Evolutionary conservation across 108 stramenopile genomes (phyloP).

Genomic region (Fistulifera solaris): DNA sequence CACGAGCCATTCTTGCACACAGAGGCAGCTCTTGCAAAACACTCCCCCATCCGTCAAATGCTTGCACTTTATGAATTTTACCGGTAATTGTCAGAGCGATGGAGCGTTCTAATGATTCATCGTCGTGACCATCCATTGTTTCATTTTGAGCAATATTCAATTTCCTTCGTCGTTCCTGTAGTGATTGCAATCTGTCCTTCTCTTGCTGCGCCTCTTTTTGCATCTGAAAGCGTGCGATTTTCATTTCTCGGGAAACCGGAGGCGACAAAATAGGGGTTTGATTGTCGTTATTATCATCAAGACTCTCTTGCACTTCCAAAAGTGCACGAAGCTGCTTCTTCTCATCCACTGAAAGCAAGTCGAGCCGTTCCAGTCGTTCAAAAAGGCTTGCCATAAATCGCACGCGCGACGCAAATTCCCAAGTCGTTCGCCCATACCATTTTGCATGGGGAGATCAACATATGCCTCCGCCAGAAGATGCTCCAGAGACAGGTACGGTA

Average conservation of each 20-base stretch:
- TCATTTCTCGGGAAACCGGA: slow-evolving; percentile 34
- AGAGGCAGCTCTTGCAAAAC: slow-evolving; percentile 51
- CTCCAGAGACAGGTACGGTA: slow-evolving; percentile 49
- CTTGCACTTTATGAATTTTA: slow-evolving; percentile 31
- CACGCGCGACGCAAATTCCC: slow-evolving; percentile 29
- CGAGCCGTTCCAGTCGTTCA: slow-evolving; percentile 38
- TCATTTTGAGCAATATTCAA: slow-evolving; percentile 40
- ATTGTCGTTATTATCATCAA: slow-evolving; percentile 1
- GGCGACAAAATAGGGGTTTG: slow-evolving; percentile 1
- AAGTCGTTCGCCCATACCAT: slow-evolving; percentile 32
- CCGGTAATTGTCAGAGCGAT: slow-evolving; percentile 33
- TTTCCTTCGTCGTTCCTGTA: slow-evolving; percentile 40
- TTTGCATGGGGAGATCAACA: slow-evolving; percentile 30
- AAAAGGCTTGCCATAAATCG: slow-evolving; percentile 47
- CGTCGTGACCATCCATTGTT: slow-evolving; percentile 61
- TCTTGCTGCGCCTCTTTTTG: slow-evolving; percentile 35
- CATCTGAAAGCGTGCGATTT: slow-evolving; percentile 51
- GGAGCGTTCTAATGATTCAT: slow-evolving; percentile 49
- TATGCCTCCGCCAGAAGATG: slow-evolving; percentile 56
- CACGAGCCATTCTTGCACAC: slow-evolving; percentile 49
- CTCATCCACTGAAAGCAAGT: slow-evolving; percentile 30
- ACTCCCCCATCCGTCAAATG: slow-evolving; percentile 57
- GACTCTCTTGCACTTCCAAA: slow-evolving; percentile 20
- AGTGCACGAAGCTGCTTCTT: slow-evolving; percentile 35
- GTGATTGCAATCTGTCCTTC: slow-evolving; percentile 28